Evolutionary conservation across 345 rosid species (phyloP).

Genomic region (Eucalyptus regnans): DNA sequence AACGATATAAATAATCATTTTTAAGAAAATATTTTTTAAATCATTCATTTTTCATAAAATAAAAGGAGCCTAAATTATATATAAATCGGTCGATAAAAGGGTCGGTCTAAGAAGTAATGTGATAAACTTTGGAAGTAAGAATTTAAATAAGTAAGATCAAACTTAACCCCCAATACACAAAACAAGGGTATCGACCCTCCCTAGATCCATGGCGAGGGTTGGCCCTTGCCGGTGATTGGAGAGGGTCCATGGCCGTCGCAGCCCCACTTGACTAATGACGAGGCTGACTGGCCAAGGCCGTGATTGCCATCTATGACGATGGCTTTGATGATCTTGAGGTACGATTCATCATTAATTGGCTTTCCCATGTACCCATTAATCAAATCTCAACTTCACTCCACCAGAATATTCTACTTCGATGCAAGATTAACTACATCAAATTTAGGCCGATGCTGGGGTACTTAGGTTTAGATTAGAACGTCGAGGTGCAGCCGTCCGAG

Average conservation of each 20-base stretch:
- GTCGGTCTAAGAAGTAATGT: neutral
- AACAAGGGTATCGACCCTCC: neutral
- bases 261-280: neutral
- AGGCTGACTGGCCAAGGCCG: neutral
- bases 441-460: neutral
- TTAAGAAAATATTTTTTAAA: neutral
- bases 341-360: neutral
- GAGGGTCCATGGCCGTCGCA: neutral
- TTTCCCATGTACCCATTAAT: neutral
- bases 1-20: fast-evolving
- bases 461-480: neutral
- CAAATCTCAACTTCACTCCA: neutral
- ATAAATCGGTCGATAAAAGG: neutral
- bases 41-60: neutral
- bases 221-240: neutral
- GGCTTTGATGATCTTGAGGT: neutral
- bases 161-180: neutral
- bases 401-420: neutral
- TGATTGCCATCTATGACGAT: neutral
- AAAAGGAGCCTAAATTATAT: neutral
- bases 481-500: neutral
- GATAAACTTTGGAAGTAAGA: neutral
- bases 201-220: neutral
- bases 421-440: neutral
- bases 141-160: neutral